A percentile compares a stretch with the other conserved stretches of the same genome.
phyloP scores from a whole-genome alignment of 148 eudicot genomes.

The Diospyros lotus region DNA sequence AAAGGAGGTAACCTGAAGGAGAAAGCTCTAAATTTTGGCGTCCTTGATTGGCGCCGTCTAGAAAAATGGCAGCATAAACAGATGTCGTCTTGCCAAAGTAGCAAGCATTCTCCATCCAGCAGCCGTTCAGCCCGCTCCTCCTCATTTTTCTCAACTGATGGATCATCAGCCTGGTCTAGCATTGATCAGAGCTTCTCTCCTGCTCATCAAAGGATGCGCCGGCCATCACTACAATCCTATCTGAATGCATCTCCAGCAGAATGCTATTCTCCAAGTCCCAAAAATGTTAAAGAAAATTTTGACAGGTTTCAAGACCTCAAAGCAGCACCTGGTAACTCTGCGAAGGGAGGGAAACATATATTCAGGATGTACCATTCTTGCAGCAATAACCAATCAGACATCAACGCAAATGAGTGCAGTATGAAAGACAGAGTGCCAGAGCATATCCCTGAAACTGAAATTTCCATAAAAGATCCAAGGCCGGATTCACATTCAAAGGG shows the following conservation, averaged over 20 bases:
- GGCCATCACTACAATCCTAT: slow-evolving; percentile 32
- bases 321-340: slow-evolving; percentile 19
- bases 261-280: slow-evolving; percentile 17
- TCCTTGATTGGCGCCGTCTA: slow-evolving; percentile 66
- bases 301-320: slow-evolving; percentile 20
- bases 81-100: slow-evolving; percentile 20
- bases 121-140: slow-evolving; percentile 49
- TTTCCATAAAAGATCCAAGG: slow-evolving; percentile 18
- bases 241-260: slow-evolving; percentile 29
- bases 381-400: slow-evolving; percentile 17
- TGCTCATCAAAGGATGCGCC: slow-evolving; percentile 31
- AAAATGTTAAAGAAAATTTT: slow-evolving; percentile 16
- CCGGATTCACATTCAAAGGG: slow-evolving; percentile 36
- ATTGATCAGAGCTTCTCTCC: slow-evolving; percentile 44
- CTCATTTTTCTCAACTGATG: slow-evolving; percentile 45
- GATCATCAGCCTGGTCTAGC: slow-evolving; percentile 52
- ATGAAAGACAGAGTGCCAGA: slow-evolving; percentile 24
- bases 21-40: slow-evolving; percentile 74
- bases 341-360: slow-evolving; percentile 30
- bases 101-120: slow-evolving; percentile 43
- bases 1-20: slow-evolving; percentile 51
- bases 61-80: slow-evolving; percentile 67
- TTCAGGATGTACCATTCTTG: slow-evolving; percentile 20
- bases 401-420: slow-evolving; percentile 23
- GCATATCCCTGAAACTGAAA: slow-evolving; percentile 18